These are phyloP conservation scores for Entomortierella parvispora DNA, from an alignment of 192 early-diverging fungal genomes.

Conservation along the genomic window DNA sequence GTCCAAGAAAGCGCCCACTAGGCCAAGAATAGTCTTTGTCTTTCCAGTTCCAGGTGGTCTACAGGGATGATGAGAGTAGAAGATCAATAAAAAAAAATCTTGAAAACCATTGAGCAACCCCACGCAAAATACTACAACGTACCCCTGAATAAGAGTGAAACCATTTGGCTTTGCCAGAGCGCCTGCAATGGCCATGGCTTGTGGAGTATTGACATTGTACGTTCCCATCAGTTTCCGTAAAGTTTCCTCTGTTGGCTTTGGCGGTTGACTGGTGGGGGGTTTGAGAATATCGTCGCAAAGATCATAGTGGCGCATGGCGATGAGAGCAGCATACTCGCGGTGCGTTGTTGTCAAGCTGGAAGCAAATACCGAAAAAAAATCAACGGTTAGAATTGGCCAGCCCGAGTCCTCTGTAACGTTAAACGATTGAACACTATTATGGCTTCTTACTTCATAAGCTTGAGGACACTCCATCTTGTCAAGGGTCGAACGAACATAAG, in stretches of 20 bases:
- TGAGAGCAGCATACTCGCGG: slow-evolving; percentile 87
- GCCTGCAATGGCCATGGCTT: slow-evolving; percentile 84
- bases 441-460: slow-evolving; percentile 56
- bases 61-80: slow-evolving; percentile 1
- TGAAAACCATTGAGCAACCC: not conserved
- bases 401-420: too few relatives aligned
- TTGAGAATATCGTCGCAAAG: slow-evolving; percentile 73
- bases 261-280: slow-evolving; percentile 51
- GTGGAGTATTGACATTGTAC: slow-evolving; percentile 91
- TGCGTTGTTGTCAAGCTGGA: slow-evolving; percentile 74
- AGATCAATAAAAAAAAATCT: not conserved
- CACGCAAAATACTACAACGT: slow-evolving; percentile 1
- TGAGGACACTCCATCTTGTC: slow-evolving; percentile 54
- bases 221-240: slow-evolving; percentile 58
- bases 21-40: slow-evolving; percentile 89
- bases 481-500: slow-evolving; percentile 57
- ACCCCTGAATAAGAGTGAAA: slow-evolving; percentile 91
- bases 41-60: slow-evolving; percentile 70
- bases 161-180: slow-evolving; percentile 73
- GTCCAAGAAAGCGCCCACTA: slow-evolving; percentile 77
- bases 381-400: too few relatives aligned
- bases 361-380: slow-evolving; percentile 12
- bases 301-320: slow-evolving; percentile 68
- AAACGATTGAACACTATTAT: not conserved
- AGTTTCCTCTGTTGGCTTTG: slow-evolving; percentile 48